phyloP scores from a whole-genome alignment of 2,329 filamentous ascomycete species.

The Claviceps purpurea region DNA sequence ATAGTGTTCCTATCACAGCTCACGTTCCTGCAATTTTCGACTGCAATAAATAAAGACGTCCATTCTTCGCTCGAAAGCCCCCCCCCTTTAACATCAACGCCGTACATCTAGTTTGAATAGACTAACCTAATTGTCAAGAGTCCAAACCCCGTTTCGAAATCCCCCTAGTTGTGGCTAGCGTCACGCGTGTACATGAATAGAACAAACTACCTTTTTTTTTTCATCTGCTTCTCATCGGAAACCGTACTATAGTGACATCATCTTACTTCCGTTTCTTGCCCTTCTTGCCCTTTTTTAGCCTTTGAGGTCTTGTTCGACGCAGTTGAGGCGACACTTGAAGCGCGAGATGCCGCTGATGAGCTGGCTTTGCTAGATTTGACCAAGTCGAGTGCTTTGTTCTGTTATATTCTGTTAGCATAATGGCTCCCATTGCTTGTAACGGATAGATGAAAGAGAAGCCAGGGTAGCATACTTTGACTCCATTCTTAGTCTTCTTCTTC shows the following conservation, averaged over 20 bases:
- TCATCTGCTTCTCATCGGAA: not conserved
- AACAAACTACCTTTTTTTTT: not conserved
- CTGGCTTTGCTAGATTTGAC: slow-evolving; percentile 71
- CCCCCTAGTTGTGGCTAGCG: not conserved
- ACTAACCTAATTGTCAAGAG: not conserved
- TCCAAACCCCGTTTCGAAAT: not conserved
- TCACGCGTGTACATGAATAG: not conserved
- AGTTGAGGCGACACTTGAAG: slow-evolving; percentile 75
- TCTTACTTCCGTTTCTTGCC: slow-evolving; percentile 19
- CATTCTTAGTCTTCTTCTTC: slow-evolving; percentile 83
- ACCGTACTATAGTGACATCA: not conserved
- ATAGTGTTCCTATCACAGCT: too few relatives aligned
- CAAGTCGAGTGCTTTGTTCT: slow-evolving; percentile 91
- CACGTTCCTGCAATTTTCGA: not conserved
- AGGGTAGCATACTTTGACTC: slow-evolving; percentile 54
- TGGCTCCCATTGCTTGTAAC: too few relatives aligned
- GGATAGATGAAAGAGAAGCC: too few relatives aligned
- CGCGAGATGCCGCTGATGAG: slow-evolving; percentile 67
- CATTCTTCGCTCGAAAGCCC: not conserved
- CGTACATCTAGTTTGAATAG: not conserved
- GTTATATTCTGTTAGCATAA: slow-evolving; percentile 7
- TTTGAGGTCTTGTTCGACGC: slow-evolving; percentile 41
- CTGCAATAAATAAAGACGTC: not conserved
- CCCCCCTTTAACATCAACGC: slow-evolving; percentile 7
- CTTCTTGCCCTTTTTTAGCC: slow-evolving; percentile 26